Evolutionary conservation across 352 stramenopile species (phyloP), one percentile per base, ranked within the genome.

Genomic region (Saprolegnia parasitica): DNA sequence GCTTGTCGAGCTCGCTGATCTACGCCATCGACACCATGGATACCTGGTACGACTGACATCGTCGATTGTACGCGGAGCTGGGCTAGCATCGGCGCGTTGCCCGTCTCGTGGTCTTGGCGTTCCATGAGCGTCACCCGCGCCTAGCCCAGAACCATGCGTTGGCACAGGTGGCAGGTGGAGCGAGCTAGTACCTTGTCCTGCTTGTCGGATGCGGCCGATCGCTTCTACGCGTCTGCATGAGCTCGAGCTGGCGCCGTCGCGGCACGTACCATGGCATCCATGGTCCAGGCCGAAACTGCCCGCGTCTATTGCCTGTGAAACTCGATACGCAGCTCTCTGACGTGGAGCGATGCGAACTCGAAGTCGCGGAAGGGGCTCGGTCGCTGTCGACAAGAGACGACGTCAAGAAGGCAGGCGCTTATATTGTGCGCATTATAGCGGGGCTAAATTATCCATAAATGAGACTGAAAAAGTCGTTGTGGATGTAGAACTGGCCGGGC

Each of bases 401-500:
- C 42, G 18, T n/a, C 42, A 49, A 49, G 18, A n/a, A 49, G 18
- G 42, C 3, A n/a, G 42, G 42, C 42, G 42, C 42, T 15, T 49
- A n/a, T 49, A 49, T 49, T 49, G 11, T n/a, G 42, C 42, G 42
- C 3, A 49, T n/a, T 15, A 49, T n/a, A 15, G 13, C 42, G 42
- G 13, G 18, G 18, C 13, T 49, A 49, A 60, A 24, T 86, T 97
- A 96, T 75, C 92, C 96, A 80, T 98, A 98, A 79, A 98, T 98
- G 71, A 99, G 87, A 81, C 96, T 89, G 83, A 99, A 98, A 47
- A 99, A 78, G 77, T 98, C 90, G 81, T 99, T 99, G 77, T 98
- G 93, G 58, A 99, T 96, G 83, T 98, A 99, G 81, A 98, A 99
- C 74, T 95, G 79, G 57, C 90, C 92, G 9, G 89, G 91, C 58